Conservation (phyloP, 1,284 basidiomycete species). For the Boletus albobrunnescens region DNA sequence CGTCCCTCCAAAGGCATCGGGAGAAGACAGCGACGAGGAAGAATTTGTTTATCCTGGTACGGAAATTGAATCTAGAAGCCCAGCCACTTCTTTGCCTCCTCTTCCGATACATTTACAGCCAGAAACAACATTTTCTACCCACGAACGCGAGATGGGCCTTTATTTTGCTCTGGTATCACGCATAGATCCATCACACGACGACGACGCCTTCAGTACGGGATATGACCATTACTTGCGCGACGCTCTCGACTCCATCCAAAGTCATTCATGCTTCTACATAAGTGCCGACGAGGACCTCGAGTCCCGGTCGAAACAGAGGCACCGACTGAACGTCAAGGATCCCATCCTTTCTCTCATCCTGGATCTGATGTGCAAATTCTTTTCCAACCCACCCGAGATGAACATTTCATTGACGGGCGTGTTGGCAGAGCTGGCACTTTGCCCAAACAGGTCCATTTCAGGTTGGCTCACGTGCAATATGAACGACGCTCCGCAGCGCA, state of each 20-base stretch:
- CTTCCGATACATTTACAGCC: constrained; percentile 53
- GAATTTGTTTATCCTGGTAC: constrained; percentile 62
- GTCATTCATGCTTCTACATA: constrained; percentile 54
- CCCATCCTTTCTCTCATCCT: constrained; percentile 71
- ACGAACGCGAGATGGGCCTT: constrained; percentile 77
- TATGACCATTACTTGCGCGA: constrained; percentile 84
- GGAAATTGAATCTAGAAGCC: constrained; percentile 29
- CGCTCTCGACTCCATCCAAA: constrained; percentile 67
- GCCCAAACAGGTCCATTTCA: constrained; percentile 80
- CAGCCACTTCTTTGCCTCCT: constrained; percentile 16
- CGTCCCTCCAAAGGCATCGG: constrained; percentile 8
- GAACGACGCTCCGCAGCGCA: constrained; percentile 34
- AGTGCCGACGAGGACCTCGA: constrained; percentile 39
- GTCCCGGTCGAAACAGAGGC: constrained; percentile 48
- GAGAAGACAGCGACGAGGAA: constrained; percentile 60
- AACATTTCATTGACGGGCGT: constrained; percentile 88
- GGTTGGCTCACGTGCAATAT: constrained; percentile 81
- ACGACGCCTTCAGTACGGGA: constrained; percentile 78
- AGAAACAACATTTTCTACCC: constrained; percentile 68
- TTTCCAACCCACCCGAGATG: constrained; percentile 79
- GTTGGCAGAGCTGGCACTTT: constrained; percentile 72
- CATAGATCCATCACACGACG: constrained; percentile 70
- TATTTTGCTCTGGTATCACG: constrained; percentile 78
- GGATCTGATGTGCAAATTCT: constrained; percentile 71
- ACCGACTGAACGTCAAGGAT: constrained; percentile 77